Percentiles rank a stretch among this genome's conserved stretches.
Conservation (phyloP, 208 protist species). For the Crithidia bombi region DNA sequence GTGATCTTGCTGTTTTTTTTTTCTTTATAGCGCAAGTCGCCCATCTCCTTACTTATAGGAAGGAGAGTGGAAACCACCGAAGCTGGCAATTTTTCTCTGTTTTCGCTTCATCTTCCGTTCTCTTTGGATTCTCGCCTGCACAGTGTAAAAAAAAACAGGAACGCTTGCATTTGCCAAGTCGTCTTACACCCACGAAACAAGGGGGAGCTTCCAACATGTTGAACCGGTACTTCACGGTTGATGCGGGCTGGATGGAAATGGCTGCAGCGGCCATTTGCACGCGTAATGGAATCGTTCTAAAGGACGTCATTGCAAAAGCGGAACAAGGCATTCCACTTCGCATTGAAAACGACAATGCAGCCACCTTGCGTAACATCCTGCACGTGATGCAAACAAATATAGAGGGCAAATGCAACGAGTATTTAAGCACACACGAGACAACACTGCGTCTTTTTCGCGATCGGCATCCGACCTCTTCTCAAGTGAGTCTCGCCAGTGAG, state of each 20-base stretch:
- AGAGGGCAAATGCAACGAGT: conserved; percentile 13
- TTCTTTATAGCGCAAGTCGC: too few species aligned
- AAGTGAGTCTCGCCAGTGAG: conserved; percentile 19
- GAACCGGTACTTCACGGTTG: conserved; percentile 36
- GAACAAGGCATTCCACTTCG: conserved; percentile 30
- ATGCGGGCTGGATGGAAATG: conserved; percentile 38
- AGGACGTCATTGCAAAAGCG: conserved; percentile 34
- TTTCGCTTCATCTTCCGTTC: too few species aligned
- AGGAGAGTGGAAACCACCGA: too few species aligned
- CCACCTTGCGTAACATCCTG: conserved; percentile 17
- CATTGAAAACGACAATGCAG: conserved; percentile 20
- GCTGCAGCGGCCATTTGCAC: conserved; percentile 39
- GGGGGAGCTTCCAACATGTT: not conserved
- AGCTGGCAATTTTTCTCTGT: too few species aligned
- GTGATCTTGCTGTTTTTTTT: too few species aligned
- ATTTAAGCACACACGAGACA: conserved; percentile 3
- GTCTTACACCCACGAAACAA: not conserved
- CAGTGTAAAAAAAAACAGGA: too few species aligned
- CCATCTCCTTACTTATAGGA: too few species aligned
- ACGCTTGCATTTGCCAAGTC: too few species aligned
- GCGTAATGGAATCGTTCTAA: conserved; percentile 25
- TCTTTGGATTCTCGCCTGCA: too few species aligned
- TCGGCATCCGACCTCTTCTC: not conserved
- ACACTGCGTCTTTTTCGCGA: conserved; percentile 26
- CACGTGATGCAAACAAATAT: conserved; percentile 5